Evolutionary conservation across 2,329 filamentous ascomycete species (phyloP).

Genomic region (Colletotrichum sp.): DNA sequence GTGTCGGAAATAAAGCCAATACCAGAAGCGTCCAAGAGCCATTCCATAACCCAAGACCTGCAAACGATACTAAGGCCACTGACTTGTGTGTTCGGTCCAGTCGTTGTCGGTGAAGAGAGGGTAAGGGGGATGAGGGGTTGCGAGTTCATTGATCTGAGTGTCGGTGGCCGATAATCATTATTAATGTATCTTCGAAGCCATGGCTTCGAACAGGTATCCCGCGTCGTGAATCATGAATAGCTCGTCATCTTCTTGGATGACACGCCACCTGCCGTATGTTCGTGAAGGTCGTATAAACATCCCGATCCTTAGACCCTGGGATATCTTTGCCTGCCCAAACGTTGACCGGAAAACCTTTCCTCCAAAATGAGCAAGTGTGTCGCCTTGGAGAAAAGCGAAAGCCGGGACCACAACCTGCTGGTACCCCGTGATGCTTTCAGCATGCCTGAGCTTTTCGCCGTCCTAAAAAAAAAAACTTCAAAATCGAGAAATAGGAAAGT

Average conservation of each 20-base stretch:
- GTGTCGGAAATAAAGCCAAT: conserved; percentile 1
- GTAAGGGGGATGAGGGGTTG: background rate
- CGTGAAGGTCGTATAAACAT: conserved; percentile 9
- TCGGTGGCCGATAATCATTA: conserved; percentile 16
- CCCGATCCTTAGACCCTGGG: conserved; percentile 3
- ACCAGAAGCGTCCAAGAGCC: conserved; percentile 6
- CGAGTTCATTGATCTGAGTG: background rate
- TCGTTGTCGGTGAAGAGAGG: background rate
- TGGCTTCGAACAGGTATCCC: conserved; percentile 23
- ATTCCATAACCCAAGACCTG: conserved; percentile 10
- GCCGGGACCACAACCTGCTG: background rate
- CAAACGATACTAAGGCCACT: conserved; percentile 1
- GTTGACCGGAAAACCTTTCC: conserved; percentile 18
- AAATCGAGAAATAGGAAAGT: background rate
- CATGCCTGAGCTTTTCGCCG: background rate
- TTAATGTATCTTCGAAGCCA: conserved; percentile 19
- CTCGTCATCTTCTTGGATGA: background rate
- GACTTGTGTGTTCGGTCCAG: conserved; percentile 8
- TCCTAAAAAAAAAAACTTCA: background rate
- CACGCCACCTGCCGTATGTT: conserved; percentile 16
- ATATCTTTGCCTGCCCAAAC: conserved; percentile 19
- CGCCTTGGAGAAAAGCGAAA: conserved; percentile 2
- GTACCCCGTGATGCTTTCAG: background rate
- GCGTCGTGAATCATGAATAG: conserved; percentile 15
- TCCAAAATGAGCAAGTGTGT: conserved; percentile 9